Evolutionary conservation across 192 early-diverging fungal species (phyloP).

Genomic region (Rhizophagus prolifer): DNA sequence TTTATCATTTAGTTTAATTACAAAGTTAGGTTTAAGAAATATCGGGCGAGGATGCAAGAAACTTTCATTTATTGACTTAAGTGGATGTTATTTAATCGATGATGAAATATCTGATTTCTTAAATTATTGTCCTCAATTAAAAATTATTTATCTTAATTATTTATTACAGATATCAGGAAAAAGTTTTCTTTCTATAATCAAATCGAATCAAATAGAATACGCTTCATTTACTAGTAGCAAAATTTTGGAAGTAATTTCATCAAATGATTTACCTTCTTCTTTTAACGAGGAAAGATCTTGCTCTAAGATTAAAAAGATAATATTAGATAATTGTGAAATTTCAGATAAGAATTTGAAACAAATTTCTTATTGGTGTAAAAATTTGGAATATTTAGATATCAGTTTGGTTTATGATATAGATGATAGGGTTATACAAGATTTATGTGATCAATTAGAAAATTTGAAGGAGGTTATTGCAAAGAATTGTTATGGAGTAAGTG

Average conservation of each 20-base stretch:
- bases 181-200: neutral
- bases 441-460: neutral
- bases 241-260: neutral
- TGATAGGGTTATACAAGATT: neutral
- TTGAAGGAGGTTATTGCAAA: neutral
- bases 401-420: neutral
- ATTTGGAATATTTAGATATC: neutral
- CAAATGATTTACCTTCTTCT: neutral
- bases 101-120: neutral
- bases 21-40: neutral
- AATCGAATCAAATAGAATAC: neutral
- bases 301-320: neutral
- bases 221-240: neutral
- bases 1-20: neutral
- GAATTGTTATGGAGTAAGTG: neutral
- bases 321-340: neutral
- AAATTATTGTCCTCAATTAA: neutral
- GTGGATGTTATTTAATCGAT: neutral
- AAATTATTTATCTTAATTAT: neutral
- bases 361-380: neutral
- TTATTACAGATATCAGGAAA: neutral
- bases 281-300: neutral
- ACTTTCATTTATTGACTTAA: neutral
- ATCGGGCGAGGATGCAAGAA: neutral
- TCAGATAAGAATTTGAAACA: neutral